Conservation (phyloP, 2,329 filamentous ascomycete species). For the Fusarium sp. region DNA sequence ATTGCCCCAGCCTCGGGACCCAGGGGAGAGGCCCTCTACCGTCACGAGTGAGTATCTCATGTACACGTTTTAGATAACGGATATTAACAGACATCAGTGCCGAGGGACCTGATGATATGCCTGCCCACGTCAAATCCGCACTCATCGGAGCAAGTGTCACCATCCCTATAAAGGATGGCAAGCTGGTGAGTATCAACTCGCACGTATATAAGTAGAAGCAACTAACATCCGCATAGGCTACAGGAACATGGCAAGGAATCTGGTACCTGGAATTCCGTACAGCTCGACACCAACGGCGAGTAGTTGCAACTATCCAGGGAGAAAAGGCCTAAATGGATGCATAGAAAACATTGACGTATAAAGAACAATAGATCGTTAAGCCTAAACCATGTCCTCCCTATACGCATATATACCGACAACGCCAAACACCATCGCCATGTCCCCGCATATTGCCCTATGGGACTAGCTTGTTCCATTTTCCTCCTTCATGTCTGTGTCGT, state of each 20-base stretch:
- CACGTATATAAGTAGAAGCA: not conserved
- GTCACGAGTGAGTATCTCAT: constrained; percentile 64
- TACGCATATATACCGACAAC: constrained; percentile 33
- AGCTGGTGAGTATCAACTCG: constrained; percentile 63
- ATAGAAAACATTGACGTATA: constrained; percentile 8
- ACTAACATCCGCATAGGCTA: constrained; percentile 53
- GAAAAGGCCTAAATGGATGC: constrained; percentile 62
- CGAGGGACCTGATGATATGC: constrained; percentile 95
- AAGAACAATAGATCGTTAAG: constrained; percentile 26
- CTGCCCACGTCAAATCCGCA: constrained; percentile 94
- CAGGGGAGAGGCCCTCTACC: constrained; percentile 78
- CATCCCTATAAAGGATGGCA: constrained; percentile 89
- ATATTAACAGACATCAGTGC: constrained; percentile 57
- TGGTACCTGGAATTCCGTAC: constrained; percentile 93
- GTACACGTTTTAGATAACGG: not conserved
- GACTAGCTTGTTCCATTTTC: constrained; percentile 51
- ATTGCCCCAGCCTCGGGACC: constrained; percentile 82
- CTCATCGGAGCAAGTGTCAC: constrained; percentile 89
- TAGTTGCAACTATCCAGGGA: constrained; percentile 94
- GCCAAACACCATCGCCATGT: constrained; percentile 52
- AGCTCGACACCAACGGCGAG: constrained; percentile 77
- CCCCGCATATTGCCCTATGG: constrained; percentile 37
- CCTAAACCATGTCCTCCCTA: constrained; percentile 22
- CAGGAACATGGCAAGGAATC: constrained; percentile 84
- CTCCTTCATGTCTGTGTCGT: constrained; percentile 69